Conservation (phyloP, 164 flowering plant genomes). For the Magnolia sinica region DNA sequence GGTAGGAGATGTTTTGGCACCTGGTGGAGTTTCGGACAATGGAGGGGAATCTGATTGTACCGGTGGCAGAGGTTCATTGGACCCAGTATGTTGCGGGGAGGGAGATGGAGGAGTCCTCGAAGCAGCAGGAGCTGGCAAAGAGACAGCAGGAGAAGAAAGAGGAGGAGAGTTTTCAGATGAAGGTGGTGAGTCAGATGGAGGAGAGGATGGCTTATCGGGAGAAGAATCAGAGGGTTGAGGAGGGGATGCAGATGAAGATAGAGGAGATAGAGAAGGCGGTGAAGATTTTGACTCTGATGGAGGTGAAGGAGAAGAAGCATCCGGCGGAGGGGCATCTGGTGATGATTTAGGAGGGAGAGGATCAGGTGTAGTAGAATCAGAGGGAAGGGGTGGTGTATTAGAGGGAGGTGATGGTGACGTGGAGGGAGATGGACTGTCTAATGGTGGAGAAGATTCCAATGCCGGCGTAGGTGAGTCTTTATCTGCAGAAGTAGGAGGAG, state of each 20-base stretch:
- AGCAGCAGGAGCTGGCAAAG: conserved; percentile 8
- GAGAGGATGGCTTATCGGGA: background rate
- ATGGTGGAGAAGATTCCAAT: background rate
- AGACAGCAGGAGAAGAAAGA: background rate
- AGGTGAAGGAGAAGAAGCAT: conserved; percentile 12
- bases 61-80: background rate
- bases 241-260: background rate
- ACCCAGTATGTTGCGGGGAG: conserved; percentile 3
- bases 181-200: conserved; percentile 10
- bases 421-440: conserved; percentile 8
- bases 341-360: background rate
- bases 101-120: conserved; percentile 4
- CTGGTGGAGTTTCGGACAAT: conserved; percentile 1
- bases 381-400: background rate
- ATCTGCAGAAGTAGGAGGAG: background rate
- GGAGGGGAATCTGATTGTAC: conserved; percentile 6
- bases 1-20: conserved; percentile 2
- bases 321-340: background rate
- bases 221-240: background rate
- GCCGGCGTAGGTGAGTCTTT: background rate
- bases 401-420: conserved; percentile 5
- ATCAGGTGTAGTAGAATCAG: background rate
- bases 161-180: background rate
- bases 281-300: conserved; percentile 2
- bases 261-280: background rate